phyloP scores from a whole-genome alignment of 257 asterid species.

The Nicotiana knightiana region DNA sequence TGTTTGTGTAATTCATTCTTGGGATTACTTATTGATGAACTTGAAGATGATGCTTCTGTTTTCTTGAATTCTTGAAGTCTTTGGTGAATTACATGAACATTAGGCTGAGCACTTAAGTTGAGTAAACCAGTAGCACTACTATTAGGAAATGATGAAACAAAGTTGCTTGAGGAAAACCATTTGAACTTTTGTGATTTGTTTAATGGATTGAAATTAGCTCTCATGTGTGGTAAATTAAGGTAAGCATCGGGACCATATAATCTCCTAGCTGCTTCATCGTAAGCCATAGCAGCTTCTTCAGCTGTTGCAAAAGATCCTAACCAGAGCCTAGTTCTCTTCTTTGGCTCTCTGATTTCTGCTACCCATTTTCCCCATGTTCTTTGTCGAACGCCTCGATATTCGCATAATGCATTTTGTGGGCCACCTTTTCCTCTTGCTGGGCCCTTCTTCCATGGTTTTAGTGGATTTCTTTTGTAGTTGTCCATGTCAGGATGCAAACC shows the following conservation, averaged over 20 bases:
- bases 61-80: conserved; percentile 83
- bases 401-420: conserved; percentile 84
- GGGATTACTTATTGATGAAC: conserved; percentile 45
- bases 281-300: conserved; percentile 97
- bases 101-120: conserved; percentile 79
- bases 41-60: conserved; percentile 41
- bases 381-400: conserved; percentile 88
- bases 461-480: conserved; percentile 46
- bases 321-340: conserved; percentile 87
- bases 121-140: conserved; percentile 48
- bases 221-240: conserved; percentile 82
- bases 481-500: conserved; percentile 41
- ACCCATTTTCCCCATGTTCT: conserved; percentile 88
- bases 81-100: conserved; percentile 83
- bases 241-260: conserved; percentile 88
- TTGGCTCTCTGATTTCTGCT: conserved; percentile 90
- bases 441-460: conserved; percentile 98
- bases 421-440: conserved; percentile 97
- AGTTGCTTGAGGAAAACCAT: conserved; percentile 65
- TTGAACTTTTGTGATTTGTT: conserved; percentile 86
- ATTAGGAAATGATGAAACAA: conserved; percentile 37
- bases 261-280: conserved; percentile 92
- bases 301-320: conserved; percentile 91
- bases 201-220: conserved; percentile 73
- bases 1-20: conserved; percentile 27